Evolutionary conservation across 257 asterid genomes (phyloP), one percentile per base, ranked within the genome.

Genomic region (Nicotiana knightiana): DNA sequence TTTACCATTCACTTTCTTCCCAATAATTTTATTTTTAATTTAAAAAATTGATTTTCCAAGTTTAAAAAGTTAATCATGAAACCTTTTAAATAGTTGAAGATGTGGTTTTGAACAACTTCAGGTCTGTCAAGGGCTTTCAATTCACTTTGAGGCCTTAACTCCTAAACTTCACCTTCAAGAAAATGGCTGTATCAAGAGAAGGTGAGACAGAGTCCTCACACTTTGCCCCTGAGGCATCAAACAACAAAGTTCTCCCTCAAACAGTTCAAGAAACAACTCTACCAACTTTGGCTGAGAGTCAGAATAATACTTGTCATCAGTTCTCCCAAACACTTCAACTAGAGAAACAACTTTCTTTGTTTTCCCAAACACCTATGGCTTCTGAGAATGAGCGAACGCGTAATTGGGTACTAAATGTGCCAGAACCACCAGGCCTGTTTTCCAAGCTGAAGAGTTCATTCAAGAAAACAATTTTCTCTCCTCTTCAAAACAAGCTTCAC

Each of bases 291-390:
- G 16, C 65, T 51, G 67, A 37, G 18, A 57, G 65, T 32, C 84
- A 76, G 43, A 67, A 67, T 61, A 81, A 59, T 12, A 10, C 51
- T 21, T 24, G 43, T 65, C 79, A 43, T 46, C 76, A 65, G 89
- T 82, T 84, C 89, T 79, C 88, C 85, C 88, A 85, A 87, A 85
- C 86, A 83, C 86, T 85, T 85, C 90, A 80, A 83, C 4, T 32
- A 32, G 35, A 32, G 35, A 32, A 32, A 32, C 35, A 32, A 32
- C 35, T 32, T 32, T 32, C 35, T 32, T 3, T 32, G 87, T 82
- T 84, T 87, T 79, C 88, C 84, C 88, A 85, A 87, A 85, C 59
- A 63, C 46, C 82, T 13, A n/a, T 65, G 54, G 71, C 84, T 70
- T 26, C 80, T 17, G 21, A 59, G n/a, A 46, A 81, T 53, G 70